Evolutionary conservation across 805 yeast species (phyloP).

Genomic region (Candida hungchunana): DNA sequence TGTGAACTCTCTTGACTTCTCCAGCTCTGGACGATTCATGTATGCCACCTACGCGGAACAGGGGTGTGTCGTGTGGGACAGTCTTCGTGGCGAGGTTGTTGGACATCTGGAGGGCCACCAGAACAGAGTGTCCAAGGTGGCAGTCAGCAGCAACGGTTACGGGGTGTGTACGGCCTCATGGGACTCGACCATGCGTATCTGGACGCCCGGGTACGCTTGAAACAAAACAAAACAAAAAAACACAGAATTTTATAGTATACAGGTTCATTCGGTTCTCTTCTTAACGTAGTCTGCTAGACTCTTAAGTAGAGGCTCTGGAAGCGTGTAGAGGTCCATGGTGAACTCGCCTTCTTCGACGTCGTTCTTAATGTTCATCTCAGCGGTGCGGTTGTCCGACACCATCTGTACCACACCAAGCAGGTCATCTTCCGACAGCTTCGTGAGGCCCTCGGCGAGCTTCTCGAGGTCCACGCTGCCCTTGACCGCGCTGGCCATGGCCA

Average conservation of each 20-base stretch:
- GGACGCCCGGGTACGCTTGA: conserved; percentile 41
- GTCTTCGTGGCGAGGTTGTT: conserved; percentile 57
- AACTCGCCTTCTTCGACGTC: conserved; percentile 97
- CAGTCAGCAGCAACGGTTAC: conserved; percentile 67
- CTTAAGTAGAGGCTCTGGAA: conserved; percentile 86
- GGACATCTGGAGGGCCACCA: conserved; percentile 65
- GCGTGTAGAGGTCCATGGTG: conserved; percentile 89
- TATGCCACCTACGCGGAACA: conserved; percentile 73
- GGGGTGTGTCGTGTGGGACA: conserved; percentile 77
- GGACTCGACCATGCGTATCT: conserved; percentile 68
- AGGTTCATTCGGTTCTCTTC: conserved; percentile 59
- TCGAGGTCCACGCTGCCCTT: conserved; percentile 85
- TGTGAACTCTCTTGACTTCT: conserved; percentile 66
- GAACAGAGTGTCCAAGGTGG: conserved; percentile 58
- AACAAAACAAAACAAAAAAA: background rate
- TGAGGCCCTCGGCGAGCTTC: conserved; percentile 82
- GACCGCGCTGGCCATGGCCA: conserved; percentile 40
- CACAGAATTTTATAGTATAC: too few relatives aligned
- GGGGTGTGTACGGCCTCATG: conserved; percentile 78
- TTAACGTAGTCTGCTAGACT: conserved; percentile 93
- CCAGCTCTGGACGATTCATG: conserved; percentile 69
- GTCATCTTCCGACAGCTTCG: conserved; percentile 88
- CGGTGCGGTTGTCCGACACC: conserved; percentile 93
- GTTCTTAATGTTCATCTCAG: conserved; percentile 93
- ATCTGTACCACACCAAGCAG: conserved; percentile 91